Conservation (phyloP, 2,329 filamentous ascomycete species). For the Sporothrix luriei region DNA sequence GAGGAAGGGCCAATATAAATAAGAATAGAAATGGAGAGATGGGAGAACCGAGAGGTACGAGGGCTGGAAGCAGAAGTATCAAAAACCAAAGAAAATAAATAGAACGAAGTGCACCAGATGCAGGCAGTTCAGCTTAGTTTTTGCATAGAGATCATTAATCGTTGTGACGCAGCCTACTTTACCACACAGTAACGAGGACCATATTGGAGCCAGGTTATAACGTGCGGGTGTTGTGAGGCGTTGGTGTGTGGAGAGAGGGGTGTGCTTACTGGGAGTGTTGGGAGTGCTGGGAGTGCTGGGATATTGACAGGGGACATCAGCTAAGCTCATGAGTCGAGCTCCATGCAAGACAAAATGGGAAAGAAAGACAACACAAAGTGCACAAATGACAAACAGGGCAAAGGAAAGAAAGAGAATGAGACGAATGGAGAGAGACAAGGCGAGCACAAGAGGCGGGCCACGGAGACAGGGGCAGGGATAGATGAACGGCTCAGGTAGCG, state of each 20-base stretch:
- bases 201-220: constrained; percentile 2
- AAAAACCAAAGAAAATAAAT: not conserved
- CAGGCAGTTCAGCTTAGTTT: not conserved
- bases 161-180: not conserved
- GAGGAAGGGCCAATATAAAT: not conserved
- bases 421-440: constrained; percentile 1
- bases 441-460: constrained; percentile 21
- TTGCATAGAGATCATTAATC: not conserved
- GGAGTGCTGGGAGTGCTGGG: not conserved
- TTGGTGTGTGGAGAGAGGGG: not conserved
- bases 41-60: constrained; percentile 31
- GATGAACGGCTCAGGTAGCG: constrained; percentile 31
- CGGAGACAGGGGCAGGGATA: constrained; percentile 28
- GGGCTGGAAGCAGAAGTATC: constrained; percentile 10
- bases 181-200: constrained; percentile 18
- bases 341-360: constrained; percentile 15
- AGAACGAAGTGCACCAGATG: not conserved
- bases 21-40: constrained; percentile 7
- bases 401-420: constrained; percentile 17
- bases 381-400: constrained; percentile 11
- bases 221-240: not conserved
- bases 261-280: not conserved
- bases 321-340: constrained; percentile 28
- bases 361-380: constrained; percentile 3
- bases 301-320: constrained; percentile 16